These are phyloP conservation scores for Opeltia flavorubescens DNA, from an alignment of 495 filamentous ascomycete genomes.

Conservation along the genomic window DNA sequence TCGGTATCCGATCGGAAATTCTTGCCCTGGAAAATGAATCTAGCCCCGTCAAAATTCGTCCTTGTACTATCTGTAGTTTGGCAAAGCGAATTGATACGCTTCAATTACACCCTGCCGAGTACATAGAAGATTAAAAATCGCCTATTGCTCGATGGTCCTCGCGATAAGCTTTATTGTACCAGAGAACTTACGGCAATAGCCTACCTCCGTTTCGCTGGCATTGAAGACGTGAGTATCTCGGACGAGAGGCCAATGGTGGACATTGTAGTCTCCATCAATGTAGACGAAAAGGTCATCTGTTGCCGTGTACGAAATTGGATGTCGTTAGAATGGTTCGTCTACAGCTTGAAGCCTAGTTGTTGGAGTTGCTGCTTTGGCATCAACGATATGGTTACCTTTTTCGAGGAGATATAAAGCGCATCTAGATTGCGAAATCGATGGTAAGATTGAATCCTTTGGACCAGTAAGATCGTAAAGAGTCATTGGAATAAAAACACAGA, in stretches of 20 bases:
- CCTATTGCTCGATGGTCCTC: neutral
- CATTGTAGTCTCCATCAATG: neutral
- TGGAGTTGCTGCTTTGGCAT: neutral
- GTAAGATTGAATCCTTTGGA: neutral
- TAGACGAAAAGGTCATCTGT: neutral
- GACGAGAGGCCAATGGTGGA: neutral
- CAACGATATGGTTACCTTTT: neutral
- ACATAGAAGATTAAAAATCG: neutral
- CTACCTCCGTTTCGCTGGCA: neutral
- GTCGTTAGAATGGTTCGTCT: neutral
- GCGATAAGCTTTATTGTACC: neutral
- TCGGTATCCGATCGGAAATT: neutral
- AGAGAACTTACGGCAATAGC: neutral
- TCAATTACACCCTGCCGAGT: neutral
- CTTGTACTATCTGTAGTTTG: neutral
- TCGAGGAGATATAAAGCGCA: neutral
- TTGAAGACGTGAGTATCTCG: neutral
- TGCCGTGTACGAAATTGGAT: neutral
- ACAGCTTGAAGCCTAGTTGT: neutral
- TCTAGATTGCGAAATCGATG: neutral
- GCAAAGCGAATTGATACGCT: neutral
- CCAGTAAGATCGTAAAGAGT: neutral
- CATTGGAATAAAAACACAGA: neutral
- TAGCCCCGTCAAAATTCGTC: neutral
- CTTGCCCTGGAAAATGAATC: neutral